Conservation (phyloP, 1,284 basidiomycete species). For the Singerocomus inundabilis region DNA sequence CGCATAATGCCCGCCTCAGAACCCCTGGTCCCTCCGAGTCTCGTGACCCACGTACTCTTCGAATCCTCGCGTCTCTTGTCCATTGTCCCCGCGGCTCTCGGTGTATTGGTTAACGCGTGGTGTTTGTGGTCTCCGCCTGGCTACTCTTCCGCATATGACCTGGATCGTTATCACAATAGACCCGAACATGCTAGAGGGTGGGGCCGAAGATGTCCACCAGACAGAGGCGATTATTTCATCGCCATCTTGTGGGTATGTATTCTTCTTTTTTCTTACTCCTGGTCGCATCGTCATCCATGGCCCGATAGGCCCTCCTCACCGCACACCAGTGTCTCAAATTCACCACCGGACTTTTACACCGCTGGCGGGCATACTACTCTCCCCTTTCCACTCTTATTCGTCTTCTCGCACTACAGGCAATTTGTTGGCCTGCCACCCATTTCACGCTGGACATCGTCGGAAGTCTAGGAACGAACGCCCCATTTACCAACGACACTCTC, state of each 20-base stretch:
- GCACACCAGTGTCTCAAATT: constrained; percentile 79
- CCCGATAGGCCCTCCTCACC: constrained; percentile 64
- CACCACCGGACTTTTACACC: constrained; percentile 75
- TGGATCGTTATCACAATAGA: constrained; percentile 1
- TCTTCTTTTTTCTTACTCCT: background rate
- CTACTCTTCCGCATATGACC: constrained; percentile 13
- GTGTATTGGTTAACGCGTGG: constrained; percentile 61
- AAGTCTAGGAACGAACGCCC: constrained; percentile 21
- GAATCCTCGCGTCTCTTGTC: constrained; percentile 59
- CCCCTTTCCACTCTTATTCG: constrained; percentile 79
- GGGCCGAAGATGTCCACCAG: constrained; percentile 35
- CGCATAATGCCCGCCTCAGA: constrained; percentile 50
- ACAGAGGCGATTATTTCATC: constrained; percentile 59
- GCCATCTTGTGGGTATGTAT: constrained; percentile 65
- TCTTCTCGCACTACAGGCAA: constrained; percentile 79
- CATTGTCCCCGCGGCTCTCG: constrained; percentile 67
- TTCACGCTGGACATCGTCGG: constrained; percentile 69
- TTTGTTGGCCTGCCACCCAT: constrained; percentile 87
- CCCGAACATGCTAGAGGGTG: constrained; percentile 5
- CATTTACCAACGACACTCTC: constrained; percentile 19
- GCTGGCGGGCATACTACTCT: constrained; percentile 82
- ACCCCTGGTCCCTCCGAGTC: constrained; percentile 44
- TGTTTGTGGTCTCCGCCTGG: constrained; percentile 45
- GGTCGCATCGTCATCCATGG: background rate
- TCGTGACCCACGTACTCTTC: constrained; percentile 43